A percentile compares a stretch with the other conserved stretches of the same genome.
Conservation (phyloP, 2,329 filamentous ascomycete genomes). For the Ceratocystis papillata region DNA sequence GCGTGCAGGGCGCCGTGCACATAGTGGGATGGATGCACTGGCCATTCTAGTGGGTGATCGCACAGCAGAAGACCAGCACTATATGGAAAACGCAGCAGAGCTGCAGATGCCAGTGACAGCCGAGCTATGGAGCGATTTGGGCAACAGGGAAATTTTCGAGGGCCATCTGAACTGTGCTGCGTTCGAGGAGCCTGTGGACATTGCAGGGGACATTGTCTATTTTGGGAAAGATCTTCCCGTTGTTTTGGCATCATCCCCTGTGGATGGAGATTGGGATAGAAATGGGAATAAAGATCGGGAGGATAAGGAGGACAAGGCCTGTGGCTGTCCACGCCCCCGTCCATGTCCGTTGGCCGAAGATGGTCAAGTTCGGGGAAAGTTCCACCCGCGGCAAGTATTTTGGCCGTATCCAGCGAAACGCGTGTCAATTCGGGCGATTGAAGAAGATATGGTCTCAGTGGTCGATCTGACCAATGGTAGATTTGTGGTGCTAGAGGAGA, state of each 20-base stretch:
- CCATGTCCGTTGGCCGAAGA: conserved; percentile 29
- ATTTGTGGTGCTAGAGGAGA: conserved; percentile 81
- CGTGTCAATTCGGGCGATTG: conserved; percentile 79
- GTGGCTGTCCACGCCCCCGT: not conserved
- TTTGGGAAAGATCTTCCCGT: conserved; percentile 56
- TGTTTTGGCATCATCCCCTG: conserved; percentile 34
- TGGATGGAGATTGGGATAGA: no score
- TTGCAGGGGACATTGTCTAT: conserved; percentile 62
- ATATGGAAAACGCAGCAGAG: conserved; percentile 92
- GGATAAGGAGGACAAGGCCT: not conserved
- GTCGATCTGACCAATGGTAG: conserved; percentile 73
- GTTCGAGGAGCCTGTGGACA: conserved; percentile 84
- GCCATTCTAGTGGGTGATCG: conserved; percentile 81
- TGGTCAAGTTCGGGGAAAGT: conserved; percentile 50
- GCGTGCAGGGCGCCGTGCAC: conserved; percentile 63
- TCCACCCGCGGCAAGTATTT: conserved; percentile 81
- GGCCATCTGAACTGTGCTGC: conserved; percentile 94
- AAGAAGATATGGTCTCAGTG: conserved; percentile 86
- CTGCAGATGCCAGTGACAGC: conserved; percentile 87
- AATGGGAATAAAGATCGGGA: no score
- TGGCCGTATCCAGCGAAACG: conserved; percentile 71
- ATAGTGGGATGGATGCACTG: conserved; percentile 74
- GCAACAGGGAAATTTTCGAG: conserved; percentile 82
- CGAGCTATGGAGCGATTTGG: conserved; percentile 80
- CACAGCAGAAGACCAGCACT: conserved; percentile 87